Evolutionary conservation across 306 rosid genomes (phyloP).

Genomic region (Cucumis hystrix): DNA sequence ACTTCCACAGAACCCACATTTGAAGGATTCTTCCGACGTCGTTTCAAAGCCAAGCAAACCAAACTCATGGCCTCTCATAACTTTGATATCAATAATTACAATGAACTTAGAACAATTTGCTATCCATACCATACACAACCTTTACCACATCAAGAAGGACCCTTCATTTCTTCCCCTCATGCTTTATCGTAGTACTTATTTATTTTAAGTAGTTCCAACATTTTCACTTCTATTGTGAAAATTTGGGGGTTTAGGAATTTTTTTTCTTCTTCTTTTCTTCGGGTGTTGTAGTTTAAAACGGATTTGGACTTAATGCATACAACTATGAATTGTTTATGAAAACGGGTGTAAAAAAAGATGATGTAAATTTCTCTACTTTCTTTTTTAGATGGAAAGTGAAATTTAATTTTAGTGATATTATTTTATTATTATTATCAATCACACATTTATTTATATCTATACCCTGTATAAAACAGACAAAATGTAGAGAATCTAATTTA

Average conservation of each 20-base stretch:
- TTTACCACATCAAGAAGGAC: not conserved
- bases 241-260: not conserved
- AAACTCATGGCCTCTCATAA: slow-evolving; percentile 37
- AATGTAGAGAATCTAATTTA: too few species aligned
- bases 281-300: not conserved
- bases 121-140: slow-evolving; percentile 6
- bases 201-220: not conserved
- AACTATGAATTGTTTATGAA: not conserved
- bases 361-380: not conserved
- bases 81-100: slow-evolving; percentile 37
- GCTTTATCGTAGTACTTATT: not conserved
- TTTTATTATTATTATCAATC: not conserved
- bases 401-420: not conserved
- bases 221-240: not conserved
- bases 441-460: too few species aligned
- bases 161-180: not conserved
- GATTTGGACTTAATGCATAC: not conserved
- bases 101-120: slow-evolving; percentile 34
- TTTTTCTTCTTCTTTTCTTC: not conserved
- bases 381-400: not conserved
- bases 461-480: too few species aligned
- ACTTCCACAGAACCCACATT: slow-evolving; percentile 70
- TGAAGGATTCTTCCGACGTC: slow-evolving; percentile 42
- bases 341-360: not conserved
- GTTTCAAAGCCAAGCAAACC: slow-evolving; percentile 39